Conservation (phyloP, 2,329 filamentous ascomycete genomes). For the Cryphonectria nitschkei region DNA sequence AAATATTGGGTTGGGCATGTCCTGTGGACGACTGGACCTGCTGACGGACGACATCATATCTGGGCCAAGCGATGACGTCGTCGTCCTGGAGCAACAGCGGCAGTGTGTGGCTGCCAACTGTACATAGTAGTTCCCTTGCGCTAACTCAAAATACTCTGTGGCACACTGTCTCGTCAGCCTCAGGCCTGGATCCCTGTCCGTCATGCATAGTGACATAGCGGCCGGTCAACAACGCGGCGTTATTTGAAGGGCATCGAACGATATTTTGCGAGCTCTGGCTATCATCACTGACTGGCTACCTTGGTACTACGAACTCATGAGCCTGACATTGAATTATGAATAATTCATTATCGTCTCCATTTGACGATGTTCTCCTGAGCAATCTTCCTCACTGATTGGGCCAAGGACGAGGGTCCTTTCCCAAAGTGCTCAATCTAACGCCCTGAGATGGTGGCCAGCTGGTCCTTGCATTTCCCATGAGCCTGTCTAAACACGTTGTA, state of each 20-base stretch:
- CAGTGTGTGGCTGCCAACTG: neutral
- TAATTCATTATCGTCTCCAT: neutral
- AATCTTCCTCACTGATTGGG: neutral
- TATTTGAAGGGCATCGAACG: too few species aligned
- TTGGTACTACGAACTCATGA: too few species aligned
- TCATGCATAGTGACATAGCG: slow-evolving; percentile 4
- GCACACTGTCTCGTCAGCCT: neutral
- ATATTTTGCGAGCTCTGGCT: too few species aligned
- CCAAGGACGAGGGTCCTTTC: neutral
- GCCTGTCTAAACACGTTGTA: neutral
- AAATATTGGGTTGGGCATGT: too few species aligned
- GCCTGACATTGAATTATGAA: too few species aligned
- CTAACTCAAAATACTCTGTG: neutral
- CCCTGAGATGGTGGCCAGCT: neutral
- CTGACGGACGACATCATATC: too few species aligned
- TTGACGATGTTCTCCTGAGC: neutral
- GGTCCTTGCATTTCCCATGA: neutral
- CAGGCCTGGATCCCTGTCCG: neutral
- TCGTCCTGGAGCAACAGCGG: too few species aligned
- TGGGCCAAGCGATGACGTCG: neutral
- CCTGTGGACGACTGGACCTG: too few species aligned
- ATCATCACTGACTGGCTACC: too few species aligned
- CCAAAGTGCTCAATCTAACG: neutral
- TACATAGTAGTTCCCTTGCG: neutral
- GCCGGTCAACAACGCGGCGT: neutral